Evolutionary conservation across 768 basidiomycete species (phyloP).

Genomic region (Rhodotorula taiwanensis): DNA sequence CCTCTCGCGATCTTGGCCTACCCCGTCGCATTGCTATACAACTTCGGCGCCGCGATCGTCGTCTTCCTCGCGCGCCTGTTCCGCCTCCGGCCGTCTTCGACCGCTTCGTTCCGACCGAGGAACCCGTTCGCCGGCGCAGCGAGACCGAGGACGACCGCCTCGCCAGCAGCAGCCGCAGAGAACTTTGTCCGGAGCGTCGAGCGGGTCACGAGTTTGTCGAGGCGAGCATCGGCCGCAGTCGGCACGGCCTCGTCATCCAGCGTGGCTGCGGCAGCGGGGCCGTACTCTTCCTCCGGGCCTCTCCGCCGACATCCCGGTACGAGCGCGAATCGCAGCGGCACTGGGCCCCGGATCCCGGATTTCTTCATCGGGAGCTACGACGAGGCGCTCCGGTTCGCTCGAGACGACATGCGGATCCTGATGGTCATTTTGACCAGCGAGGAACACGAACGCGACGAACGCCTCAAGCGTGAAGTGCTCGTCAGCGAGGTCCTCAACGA

Average conservation of each 20-base stretch:
- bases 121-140: constrained; percentile 36
- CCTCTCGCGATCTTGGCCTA: constrained; percentile 18
- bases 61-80: constrained; percentile 25
- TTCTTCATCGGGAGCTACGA: constrained; percentile 79
- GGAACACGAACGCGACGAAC: constrained; percentile 81
- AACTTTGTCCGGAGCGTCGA: constrained; percentile 74
- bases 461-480: constrained; percentile 76
- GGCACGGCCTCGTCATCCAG: background rate
- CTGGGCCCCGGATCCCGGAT: constrained; percentile 57
- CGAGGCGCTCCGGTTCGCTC: constrained; percentile 61
- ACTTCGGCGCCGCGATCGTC: constrained; percentile 11
- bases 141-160: constrained; percentile 23
- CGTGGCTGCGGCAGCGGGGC: constrained; percentile 44
- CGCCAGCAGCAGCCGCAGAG: constrained; percentile 58
- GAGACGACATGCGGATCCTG: constrained; percentile 64
- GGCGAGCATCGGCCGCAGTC: background rate
- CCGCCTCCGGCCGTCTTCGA: constrained; percentile 46
- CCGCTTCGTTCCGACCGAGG: constrained; percentile 48
- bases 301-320: background rate
- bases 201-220: constrained; percentile 64
- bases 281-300: background rate
- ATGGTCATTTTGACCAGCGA: constrained; percentile 77
- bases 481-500: constrained; percentile 65
- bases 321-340: background rate
- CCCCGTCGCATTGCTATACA: constrained; percentile 19